These are phyloP conservation scores for Pyrrhoderma lamaoense DNA, from an alignment of 1,284 basidiomycete species.

Conservation along the genomic window DNA sequence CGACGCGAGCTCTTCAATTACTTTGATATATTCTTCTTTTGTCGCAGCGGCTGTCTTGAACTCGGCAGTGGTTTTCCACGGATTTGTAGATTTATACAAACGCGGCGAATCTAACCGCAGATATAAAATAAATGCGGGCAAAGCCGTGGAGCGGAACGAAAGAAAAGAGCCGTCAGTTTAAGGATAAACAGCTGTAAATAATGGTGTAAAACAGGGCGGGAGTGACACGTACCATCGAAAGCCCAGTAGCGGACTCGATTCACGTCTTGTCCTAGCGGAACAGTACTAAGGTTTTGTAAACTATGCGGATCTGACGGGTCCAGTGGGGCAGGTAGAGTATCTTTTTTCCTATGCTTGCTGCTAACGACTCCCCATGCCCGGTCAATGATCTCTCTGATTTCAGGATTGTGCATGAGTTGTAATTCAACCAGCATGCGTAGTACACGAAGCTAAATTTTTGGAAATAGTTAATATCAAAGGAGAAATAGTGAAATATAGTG, in stretches of 20 bases:
- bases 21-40: constrained; percentile 56
- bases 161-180: constrained; percentile 24
- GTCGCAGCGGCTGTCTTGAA: constrained; percentile 64
- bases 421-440: constrained; percentile 73
- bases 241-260: constrained; percentile 72
- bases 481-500: constrained; percentile 13
- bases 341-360: constrained; percentile 74
- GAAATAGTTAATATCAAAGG: constrained; percentile 2
- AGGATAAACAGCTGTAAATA: constrained; percentile 67
- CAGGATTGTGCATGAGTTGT: constrained; percentile 58
- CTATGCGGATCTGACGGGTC: constrained; percentile 50
- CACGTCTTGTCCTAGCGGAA: constrained; percentile 66
- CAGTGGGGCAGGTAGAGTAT: constrained; percentile 44
- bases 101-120: constrained; percentile 61
- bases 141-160: constrained; percentile 21
- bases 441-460: constrained; percentile 55
- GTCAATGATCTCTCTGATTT: constrained; percentile 66
- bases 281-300: constrained; percentile 51
- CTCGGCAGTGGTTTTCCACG: constrained; percentile 74
- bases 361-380: constrained; percentile 76
- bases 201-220: constrained; percentile 30
- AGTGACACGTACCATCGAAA: constrained; percentile 68
- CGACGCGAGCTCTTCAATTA: constrained; percentile 54
- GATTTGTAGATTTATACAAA: constrained; percentile 72
- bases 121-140: constrained; percentile 13